A percentile compares a stretch with the other conserved stretches of the same genome.
Evolutionary conservation across 2,329 filamentous ascomycete species (phyloP).

Genomic region (Aspergillus puulaauensis): DNA sequence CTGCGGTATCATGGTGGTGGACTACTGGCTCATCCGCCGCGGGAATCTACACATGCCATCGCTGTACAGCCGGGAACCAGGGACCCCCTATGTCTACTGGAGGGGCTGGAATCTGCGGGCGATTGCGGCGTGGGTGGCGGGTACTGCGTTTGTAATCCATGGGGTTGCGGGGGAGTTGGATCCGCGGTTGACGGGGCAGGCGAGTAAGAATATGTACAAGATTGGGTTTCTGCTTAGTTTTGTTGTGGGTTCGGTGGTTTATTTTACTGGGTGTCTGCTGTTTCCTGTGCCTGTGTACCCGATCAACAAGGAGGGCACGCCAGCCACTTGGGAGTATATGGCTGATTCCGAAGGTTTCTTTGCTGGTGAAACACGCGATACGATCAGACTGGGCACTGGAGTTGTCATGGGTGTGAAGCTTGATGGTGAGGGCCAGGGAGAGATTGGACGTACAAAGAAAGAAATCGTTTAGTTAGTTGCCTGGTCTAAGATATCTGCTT

Average conservation of each 20-base stretch:
- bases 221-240: conserved; percentile 10
- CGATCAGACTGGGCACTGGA: too few relatives aligned
- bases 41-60: conserved; percentile 9
- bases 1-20: conserved; percentile 3
- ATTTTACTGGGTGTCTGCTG: neutral
- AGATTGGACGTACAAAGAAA: too few relatives aligned
- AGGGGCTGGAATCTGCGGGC: conserved; percentile 1
- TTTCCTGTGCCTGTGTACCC: neutral
- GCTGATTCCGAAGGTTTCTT: conserved; percentile 6
- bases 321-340: conserved; percentile 1
- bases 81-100: conserved; percentile 4
- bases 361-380: neutral
- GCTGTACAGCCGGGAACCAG: neutral
- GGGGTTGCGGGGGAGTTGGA: conserved; percentile 7
- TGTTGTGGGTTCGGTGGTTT: conserved; percentile 1
- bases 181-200: neutral
- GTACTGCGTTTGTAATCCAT: neutral
- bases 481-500: too few relatives aligned
- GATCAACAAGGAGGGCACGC: neutral
- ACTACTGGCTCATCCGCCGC: conserved; percentile 7
- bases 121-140: neutral
- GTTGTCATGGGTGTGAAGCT: too few relatives aligned
- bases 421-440: too few relatives aligned
- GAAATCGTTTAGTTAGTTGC: too few relatives aligned
- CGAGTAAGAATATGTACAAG: conserved; percentile 9